These are phyloP conservation scores for Lepidopterella palustris DNA, from an alignment of 495 filamentous ascomycete genomes.

Conservation along the genomic window DNA sequence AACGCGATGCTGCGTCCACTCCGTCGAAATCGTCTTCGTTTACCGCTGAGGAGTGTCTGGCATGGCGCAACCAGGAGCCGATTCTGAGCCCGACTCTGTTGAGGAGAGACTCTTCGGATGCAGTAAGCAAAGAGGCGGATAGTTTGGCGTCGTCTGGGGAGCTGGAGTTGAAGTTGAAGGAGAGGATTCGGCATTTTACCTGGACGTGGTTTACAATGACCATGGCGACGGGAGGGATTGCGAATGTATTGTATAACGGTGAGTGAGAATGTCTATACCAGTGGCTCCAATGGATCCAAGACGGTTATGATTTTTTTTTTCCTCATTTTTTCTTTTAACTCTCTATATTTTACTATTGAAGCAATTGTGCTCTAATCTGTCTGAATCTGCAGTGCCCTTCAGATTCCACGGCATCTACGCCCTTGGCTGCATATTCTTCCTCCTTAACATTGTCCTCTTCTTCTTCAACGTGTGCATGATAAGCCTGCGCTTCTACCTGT, in stretches of 20 bases:
- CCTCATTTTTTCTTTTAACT: no score
- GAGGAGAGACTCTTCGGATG: background rate
- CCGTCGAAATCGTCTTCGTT: conserved; percentile 8
- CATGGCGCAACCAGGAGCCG: conserved; percentile 14
- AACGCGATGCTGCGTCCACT: background rate
- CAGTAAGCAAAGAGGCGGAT: background rate
- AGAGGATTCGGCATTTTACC: conserved; percentile 39
- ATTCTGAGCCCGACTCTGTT: background rate
- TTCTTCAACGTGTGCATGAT: conserved; percentile 61
- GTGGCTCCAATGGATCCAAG: no score
- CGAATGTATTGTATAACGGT: conserved; percentile 70
- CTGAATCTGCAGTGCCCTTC: conserved; percentile 53
- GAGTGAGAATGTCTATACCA: conserved; percentile 28
- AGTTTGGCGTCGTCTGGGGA: no score
- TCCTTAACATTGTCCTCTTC: conserved; percentile 70
- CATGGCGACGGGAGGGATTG: conserved; percentile 80
- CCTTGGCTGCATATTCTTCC: conserved; percentile 66
- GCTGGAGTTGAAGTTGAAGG: conserved; percentile 25
- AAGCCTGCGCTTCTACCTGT: conserved; percentile 60
- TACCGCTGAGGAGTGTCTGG: conserved; percentile 6
- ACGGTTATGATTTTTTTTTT: no score
- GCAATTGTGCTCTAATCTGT: background rate
- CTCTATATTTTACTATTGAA: no score
- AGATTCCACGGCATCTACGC: conserved; percentile 60
- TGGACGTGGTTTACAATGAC: conserved; percentile 43